Evolutionary conservation across 179 eudicot species (phyloP).

Genomic region (Beta lomatogona): DNA sequence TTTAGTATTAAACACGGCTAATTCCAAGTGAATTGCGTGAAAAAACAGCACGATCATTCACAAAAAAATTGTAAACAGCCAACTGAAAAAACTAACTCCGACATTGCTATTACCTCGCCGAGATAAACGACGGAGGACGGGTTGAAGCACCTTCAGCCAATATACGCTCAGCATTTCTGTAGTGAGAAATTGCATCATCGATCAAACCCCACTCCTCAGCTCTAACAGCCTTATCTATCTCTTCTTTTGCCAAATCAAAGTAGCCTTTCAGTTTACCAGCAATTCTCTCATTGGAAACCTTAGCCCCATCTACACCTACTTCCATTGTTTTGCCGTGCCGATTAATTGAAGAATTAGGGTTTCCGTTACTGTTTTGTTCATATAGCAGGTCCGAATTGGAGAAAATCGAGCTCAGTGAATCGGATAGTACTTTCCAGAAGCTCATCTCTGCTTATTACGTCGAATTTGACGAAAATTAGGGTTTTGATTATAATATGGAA

Average conservation of each 20-base stretch:
- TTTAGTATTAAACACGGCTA: background rate
- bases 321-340: slow-evolving; percentile 44
- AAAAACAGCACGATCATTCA: slow-evolving; percentile 15
- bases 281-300: slow-evolving; percentile 62
- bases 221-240: slow-evolving; percentile 85
- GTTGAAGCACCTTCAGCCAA: slow-evolving; percentile 73
- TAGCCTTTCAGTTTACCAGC: slow-evolving; percentile 95
- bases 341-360: slow-evolving; percentile 43
- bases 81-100: background rate
- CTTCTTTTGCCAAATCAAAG: slow-evolving; percentile 81
- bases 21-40: background rate
- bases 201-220: slow-evolving; percentile 90
- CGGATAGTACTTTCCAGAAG: slow-evolving; percentile 54
- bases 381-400: slow-evolving; percentile 36
- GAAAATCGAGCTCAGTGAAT: slow-evolving; percentile 53
- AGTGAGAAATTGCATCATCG: slow-evolving; percentile 76
- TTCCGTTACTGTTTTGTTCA: slow-evolving; percentile 34
- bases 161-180: slow-evolving; percentile 67
- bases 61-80: background rate
- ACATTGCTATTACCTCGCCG: slow-evolving; percentile 52
- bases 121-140: slow-evolving; percentile 68
- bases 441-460: slow-evolving; percentile 49
- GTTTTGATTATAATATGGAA: background rate
- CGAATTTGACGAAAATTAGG: background rate
- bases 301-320: slow-evolving; percentile 40